Evolutionary conservation across 2,329 filamentous ascomycete genomes (phyloP).

Genomic region (Escovopsis sp.): DNA sequence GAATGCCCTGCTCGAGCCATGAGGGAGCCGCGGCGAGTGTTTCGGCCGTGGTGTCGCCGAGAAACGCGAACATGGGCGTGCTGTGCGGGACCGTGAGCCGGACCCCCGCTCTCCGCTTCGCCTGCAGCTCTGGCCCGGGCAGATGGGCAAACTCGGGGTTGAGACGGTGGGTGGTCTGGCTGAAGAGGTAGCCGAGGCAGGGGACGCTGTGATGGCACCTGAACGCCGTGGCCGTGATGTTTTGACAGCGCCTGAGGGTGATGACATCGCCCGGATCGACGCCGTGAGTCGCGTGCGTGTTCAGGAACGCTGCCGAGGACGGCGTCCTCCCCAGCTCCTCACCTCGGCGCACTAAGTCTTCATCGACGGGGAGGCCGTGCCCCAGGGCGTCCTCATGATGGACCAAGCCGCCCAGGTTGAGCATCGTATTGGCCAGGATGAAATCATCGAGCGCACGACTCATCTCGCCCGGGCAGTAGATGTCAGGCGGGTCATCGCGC

Average conservation of each 20-base stretch:
- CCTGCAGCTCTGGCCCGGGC: constrained; percentile 22
- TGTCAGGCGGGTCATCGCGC: constrained; percentile 29
- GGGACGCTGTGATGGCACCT: constrained; percentile 32
- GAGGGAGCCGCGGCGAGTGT: constrained; percentile 23
- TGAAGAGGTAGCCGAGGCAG: constrained; percentile 33
- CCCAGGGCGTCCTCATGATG: constrained; percentile 13
- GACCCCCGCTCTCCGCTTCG: constrained; percentile 22
- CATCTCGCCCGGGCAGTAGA: constrained; percentile 30
- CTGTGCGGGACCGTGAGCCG: constrained; percentile 25
- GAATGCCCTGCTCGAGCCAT: constrained; percentile 25
- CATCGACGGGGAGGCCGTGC: constrained; percentile 4
- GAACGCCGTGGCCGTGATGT: constrained; percentile 27
- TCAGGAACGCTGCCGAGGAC: constrained; percentile 12
- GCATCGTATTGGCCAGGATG: constrained; percentile 24
- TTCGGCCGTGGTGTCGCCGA: constrained; percentile 31
- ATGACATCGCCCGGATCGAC: constrained; percentile 22
- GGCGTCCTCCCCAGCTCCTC: constrained; percentile 2
- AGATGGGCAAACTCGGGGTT: constrained; percentile 22
- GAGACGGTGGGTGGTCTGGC: constrained; percentile 23
- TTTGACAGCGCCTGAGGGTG: constrained; percentile 19
- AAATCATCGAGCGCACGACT: constrained; percentile 24
- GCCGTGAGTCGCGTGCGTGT: constrained; percentile 26
- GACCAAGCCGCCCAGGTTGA: constrained; percentile 26
- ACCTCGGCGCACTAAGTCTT: constrained; percentile 5
- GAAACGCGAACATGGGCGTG: constrained; percentile 30